Evolutionary conservation across 2,329 filamentous ascomycete genomes (phyloP).

Genomic region (Phyllosticta ampelicida): DNA sequence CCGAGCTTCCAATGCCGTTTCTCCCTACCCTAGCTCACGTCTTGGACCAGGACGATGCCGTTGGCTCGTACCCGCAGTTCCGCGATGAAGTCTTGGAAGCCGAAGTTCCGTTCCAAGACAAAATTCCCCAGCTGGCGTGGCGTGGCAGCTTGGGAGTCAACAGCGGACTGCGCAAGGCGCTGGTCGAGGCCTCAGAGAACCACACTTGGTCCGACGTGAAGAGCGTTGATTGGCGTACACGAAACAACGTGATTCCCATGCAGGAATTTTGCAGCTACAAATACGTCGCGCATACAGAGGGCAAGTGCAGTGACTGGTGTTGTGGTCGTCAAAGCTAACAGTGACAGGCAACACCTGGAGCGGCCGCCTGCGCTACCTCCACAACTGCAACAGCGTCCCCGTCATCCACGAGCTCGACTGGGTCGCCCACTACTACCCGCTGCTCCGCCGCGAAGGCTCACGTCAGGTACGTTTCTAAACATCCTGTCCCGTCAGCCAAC

Average conservation of each 20-base stretch:
- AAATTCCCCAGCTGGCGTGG: constrained; percentile 21
- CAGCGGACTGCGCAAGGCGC: constrained; percentile 14
- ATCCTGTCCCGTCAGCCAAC: not conserved
- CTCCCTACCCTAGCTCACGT: no score
- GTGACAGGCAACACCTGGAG: constrained; percentile 20
- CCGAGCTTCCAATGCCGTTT: no score
- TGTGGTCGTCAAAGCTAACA: not conserved
- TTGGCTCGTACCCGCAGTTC: constrained; percentile 13
- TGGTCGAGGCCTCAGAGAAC: constrained; percentile 16
- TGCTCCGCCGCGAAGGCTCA: constrained; percentile 34
- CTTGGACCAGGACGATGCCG: not conserved
- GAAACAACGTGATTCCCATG: constrained; percentile 14
- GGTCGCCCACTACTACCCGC: constrained; percentile 39
- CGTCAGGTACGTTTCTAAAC: not conserved
- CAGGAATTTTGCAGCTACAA: constrained; percentile 17
- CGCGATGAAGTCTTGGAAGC: constrained; percentile 9
- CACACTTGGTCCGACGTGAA: constrained; percentile 21
- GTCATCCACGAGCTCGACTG: constrained; percentile 40
- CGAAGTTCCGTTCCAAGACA: constrained; percentile 16
- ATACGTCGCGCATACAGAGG: constrained; percentile 15
- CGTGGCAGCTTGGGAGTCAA: constrained; percentile 22
- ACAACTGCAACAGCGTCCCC: constrained; percentile 33
- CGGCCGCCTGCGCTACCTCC: constrained; percentile 24
- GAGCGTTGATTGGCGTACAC: constrained; percentile 17
- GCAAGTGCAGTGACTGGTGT: not conserved